Base-by-base conservation (phyloP, 495 filamentous ascomycete genomes). In the Talaromyces liani region DNA sequence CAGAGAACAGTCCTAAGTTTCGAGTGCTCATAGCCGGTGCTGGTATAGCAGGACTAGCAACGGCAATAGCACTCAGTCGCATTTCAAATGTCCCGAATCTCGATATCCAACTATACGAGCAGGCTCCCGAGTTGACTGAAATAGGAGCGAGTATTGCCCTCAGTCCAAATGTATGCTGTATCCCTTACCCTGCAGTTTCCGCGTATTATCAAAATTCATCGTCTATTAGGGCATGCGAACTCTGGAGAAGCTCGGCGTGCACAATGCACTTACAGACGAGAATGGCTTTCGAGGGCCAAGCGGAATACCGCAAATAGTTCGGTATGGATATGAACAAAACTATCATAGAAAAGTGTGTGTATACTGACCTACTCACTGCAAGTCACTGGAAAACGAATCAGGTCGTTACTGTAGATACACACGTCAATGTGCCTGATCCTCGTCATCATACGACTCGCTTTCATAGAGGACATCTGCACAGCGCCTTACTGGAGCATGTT, bases 141-240 rank as follows among this genome's bases (percentile, higher is more conserved):
- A 81, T 83, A 45, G 79, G 79, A 8, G 80, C 78, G 0, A 79
- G 77, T 29, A 81, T 82, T 63, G 78, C 80, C 7, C 69, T 83
- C 7, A 79, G 80, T 53, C 79, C 79, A 20, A 82, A 82, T 75
- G 80, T 73, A 67, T 39, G 29, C 29, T 31, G 29, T 31, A 31
- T 31, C 29, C 29, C n/a, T 49, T 49, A 6, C 8, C 14, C 25
- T 7, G 20, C 7, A 20, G 8, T 20, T 60, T 41, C 2, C 10
- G 16, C 24, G 2, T 24, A 14, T 31, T 34, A 20, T 58, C n/a
- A 9, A 14, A 39, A 5, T 39, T 36, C 6, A 29, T 49, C 66
- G 57, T 18, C 39, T 16, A 59, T n/a, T 55, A 75, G 73, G 71
- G 79, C 14, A 73, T 83, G 70, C 72, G 79, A 49, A 79, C 80